Conservation (phyloP, 129 eudicot species). For the Ambrosia artemisiifolia region DNA sequence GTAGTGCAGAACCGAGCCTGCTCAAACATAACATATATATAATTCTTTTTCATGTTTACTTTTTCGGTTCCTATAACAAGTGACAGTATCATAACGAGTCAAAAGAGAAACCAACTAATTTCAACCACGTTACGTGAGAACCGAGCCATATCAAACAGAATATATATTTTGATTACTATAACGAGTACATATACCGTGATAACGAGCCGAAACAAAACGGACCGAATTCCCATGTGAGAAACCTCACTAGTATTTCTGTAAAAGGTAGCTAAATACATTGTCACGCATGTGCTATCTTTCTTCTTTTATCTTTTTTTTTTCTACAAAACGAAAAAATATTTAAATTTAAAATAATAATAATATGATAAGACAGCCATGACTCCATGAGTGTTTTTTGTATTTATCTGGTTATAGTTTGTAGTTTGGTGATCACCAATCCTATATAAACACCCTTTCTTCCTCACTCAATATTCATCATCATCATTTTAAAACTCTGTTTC, state of each 20-base stretch:
- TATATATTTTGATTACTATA: no score
- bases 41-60: no score
- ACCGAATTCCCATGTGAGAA: neutral
- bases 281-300: neutral
- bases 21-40: no score
- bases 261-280: neutral
- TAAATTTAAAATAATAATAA: neutral
- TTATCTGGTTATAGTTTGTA: neutral
- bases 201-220: no score
- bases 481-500: neutral
- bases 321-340: neutral
- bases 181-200: no score
- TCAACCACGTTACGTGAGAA: no score
- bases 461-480: neutral
- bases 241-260: neutral
- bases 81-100: no score
- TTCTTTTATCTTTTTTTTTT: neutral
- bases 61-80: no score
- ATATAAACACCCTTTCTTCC: neutral
- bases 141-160: no score
- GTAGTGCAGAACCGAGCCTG: no score
- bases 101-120: no score
- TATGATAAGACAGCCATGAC: conserved; percentile 8
- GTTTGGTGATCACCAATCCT: neutral
- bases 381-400: neutral